phyloP scores from a whole-genome alignment of 192 early-diverging fungal species.

The Coemansia sp. region DNA sequence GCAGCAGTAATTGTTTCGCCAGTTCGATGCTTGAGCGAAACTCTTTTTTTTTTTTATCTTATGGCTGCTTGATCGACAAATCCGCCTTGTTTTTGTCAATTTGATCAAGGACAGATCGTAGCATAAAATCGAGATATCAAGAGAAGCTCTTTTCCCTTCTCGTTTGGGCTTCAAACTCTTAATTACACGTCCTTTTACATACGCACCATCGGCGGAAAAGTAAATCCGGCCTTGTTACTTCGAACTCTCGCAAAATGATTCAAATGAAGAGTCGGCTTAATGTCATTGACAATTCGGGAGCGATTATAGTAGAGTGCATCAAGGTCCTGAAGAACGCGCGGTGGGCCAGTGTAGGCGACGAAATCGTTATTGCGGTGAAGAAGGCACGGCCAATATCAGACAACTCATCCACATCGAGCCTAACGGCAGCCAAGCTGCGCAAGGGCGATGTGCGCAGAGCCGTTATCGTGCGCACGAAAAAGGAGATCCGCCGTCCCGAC shows the following conservation, averaged over 20 bases:
- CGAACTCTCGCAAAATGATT: constrained; percentile 58
- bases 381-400: constrained; percentile 78
- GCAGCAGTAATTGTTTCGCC: too few relatives aligned
- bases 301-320: constrained; percentile 91
- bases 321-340: constrained; percentile 80
- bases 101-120: too few relatives aligned
- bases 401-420: constrained; percentile 44
- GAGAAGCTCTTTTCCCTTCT: too few relatives aligned
- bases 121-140: too few relatives aligned
- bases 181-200: too few relatives aligned
- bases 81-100: too few relatives aligned
- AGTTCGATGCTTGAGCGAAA: too few relatives aligned
- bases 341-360: constrained; percentile 77
- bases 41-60: too few relatives aligned
- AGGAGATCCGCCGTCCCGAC: constrained; percentile 85
- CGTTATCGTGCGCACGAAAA: constrained; percentile 85
- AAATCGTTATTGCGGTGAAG: constrained; percentile 95
- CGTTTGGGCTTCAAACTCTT: too few relatives aligned
- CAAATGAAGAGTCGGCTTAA: constrained; percentile 77
- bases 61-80: too few relatives aligned
- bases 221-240: not conserved
- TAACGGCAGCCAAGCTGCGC: constrained; percentile 71
- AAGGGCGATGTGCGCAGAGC: constrained; percentile 94
- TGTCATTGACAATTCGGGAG: constrained; percentile 98
- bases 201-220: not conserved